Evolutionary conservation across 73 alveolate species (phyloP).

Genomic region (Blepharisma japonicum): DNA sequence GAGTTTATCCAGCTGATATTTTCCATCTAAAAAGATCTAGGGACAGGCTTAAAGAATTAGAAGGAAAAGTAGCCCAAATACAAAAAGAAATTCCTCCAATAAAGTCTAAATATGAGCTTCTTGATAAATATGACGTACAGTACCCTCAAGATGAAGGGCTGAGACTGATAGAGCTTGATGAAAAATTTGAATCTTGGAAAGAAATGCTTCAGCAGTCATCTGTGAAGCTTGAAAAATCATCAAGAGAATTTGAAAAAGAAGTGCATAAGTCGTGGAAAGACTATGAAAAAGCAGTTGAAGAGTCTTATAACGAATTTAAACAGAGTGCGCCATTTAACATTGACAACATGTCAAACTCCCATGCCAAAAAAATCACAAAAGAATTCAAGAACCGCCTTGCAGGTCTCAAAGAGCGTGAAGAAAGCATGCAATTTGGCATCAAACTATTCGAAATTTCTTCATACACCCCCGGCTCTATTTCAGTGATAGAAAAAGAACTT

Average conservation of each 20-base stretch:
- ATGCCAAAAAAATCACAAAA: conserved; percentile 62
- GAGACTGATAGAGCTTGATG: conserved; percentile 43
- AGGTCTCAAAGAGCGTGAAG: conserved; percentile 74
- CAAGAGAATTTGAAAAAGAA: conserved; percentile 65
- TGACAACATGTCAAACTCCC: conserved; percentile 56
- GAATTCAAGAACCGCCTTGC: conserved; percentile 57
- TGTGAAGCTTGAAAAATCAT: conserved; percentile 60
- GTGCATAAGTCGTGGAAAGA: conserved; percentile 75
- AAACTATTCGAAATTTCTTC: conserved; percentile 75
- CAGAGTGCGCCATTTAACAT: conserved; percentile 79
- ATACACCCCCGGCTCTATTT: conserved; percentile 32
- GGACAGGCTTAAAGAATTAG: conserved; percentile 14
- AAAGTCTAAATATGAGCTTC: conserved; percentile 71
- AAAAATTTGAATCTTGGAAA: conserved; percentile 46
- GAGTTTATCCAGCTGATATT: conserved; percentile 47
- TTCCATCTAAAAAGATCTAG: conserved; percentile 40
- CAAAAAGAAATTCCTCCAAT: conserved; percentile 63
- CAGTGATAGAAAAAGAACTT: conserved; percentile 48
- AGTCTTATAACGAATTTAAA: conserved; percentile 65
- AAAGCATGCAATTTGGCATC: conserved; percentile 83
- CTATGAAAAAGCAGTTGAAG: conserved; percentile 78
- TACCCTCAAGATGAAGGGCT: conserved; percentile 52
- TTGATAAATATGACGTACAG: conserved; percentile 59
- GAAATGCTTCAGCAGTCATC: conserved; percentile 70
- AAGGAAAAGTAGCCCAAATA: conserved; percentile 48